Evolutionary conservation across 257 asterid species (phyloP).

Genomic region (Jacaranda copaia): DNA sequence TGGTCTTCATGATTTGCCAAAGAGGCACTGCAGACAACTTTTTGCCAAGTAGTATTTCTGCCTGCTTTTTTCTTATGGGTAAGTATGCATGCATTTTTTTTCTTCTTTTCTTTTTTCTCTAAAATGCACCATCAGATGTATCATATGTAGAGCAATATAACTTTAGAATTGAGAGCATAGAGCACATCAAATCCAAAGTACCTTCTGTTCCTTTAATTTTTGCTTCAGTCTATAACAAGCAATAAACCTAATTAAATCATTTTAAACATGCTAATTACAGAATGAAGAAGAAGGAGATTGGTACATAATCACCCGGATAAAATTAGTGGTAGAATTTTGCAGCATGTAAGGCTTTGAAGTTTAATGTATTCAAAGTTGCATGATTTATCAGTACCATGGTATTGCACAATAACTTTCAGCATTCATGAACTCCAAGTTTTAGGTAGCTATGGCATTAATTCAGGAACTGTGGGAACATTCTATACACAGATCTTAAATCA

Average conservation of each 20-base stretch:
- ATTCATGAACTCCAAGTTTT: not conserved
- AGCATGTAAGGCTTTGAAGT: constrained; percentile 17
- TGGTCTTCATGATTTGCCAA: constrained; percentile 44
- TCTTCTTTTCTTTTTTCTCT: not conserved
- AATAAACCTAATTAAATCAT: not conserved
- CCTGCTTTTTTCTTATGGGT: not conserved
- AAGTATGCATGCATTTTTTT: constrained; percentile 32
- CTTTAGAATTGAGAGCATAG: constrained; percentile 14
- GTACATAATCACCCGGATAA: not conserved
- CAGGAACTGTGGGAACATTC: no score
- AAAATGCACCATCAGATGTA: constrained; percentile 25
- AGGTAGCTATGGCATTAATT: not conserved
- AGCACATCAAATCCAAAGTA: constrained; percentile 16
- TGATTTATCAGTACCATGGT: constrained; percentile 21
- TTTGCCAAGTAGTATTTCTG: constrained; percentile 37
- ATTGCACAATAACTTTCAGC: constrained; percentile 11
- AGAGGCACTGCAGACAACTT: constrained; percentile 46
- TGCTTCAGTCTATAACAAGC: no score
- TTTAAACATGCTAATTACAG: constrained; percentile 31
- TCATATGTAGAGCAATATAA: constrained; percentile 28
- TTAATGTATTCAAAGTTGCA: not conserved
- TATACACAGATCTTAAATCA: no score
- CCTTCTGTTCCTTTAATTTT: constrained; percentile 16
- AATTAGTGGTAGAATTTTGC: not conserved
- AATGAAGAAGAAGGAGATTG: constrained; percentile 38